Evolutionary conservation across 129 eudicot species (phyloP).

Genomic region (Helichrysum umbraculigerum): DNA sequence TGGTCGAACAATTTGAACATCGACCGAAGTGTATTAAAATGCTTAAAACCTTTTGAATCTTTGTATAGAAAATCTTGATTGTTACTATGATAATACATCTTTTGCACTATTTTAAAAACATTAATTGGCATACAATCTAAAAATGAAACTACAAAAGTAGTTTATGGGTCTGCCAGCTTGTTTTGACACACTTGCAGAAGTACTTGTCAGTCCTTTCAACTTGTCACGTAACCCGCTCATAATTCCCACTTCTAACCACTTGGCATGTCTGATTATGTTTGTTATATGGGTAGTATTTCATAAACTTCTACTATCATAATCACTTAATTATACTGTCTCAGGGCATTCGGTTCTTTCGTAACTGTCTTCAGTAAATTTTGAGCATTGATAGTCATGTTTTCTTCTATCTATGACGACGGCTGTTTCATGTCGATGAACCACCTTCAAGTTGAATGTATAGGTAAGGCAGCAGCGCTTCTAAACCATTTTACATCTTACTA

Average conservation of each 20-base stretch:
- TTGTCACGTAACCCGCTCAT: background rate
- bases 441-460: constrained; percentile 15
- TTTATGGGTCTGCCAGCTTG: too few species aligned
- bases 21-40: too few species aligned
- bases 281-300: background rate
- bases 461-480: constrained; percentile 26
- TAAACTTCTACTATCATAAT: background rate
- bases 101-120: too few species aligned
- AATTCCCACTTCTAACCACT: background rate
- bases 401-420: background rate
- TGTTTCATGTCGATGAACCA: background rate
- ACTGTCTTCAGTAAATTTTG: constrained; percentile 47
- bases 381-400: background rate
- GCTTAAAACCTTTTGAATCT: too few species aligned
- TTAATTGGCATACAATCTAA: too few species aligned
- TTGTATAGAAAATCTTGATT: too few species aligned
- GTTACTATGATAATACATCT: too few species aligned
- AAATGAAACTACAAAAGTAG: too few species aligned
- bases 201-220: too few species aligned
- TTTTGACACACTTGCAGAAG: too few species aligned
- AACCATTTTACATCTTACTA: background rate
- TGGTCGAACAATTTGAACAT: too few species aligned
- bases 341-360: constrained; percentile 80
- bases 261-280: background rate
- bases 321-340: constrained; percentile 26